phyloP scores from a whole-genome alignment of 257 asterid species.

The Nicotiana sylvestris region DNA sequence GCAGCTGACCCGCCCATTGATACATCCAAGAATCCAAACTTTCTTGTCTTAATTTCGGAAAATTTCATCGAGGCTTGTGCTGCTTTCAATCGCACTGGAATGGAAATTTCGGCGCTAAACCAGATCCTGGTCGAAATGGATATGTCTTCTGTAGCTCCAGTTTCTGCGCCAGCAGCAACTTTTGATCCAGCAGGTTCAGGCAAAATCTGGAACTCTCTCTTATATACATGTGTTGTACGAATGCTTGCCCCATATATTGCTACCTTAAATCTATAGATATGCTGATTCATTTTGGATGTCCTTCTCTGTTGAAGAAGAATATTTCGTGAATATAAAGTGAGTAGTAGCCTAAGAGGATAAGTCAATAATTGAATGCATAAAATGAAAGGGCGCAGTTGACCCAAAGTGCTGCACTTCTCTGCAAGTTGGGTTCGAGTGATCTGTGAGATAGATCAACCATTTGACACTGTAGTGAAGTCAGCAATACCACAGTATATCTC shows the following conservation, averaged over 20 bases:
- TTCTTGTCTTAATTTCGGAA: slow-evolving; percentile 84
- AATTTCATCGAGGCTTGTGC: slow-evolving; percentile 71
- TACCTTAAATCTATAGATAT: slow-evolving; percentile 4
- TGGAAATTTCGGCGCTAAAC: slow-evolving; percentile 47
- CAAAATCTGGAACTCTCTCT: slow-evolving; percentile 6
- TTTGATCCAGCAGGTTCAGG: slow-evolving; percentile 57
- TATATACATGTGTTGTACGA: neutral
- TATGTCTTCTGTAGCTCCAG: slow-evolving; percentile 45
- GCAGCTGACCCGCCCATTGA: slow-evolving; percentile 65
- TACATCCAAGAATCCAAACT: slow-evolving; percentile 66
- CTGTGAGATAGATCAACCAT: neutral
- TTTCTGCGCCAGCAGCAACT: slow-evolving; percentile 57
- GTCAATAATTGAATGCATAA: neutral
- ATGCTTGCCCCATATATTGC: slow-evolving; percentile 16
- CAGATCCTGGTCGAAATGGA: slow-evolving; percentile 79
- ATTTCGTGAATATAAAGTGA: slow-evolving; percentile 7
- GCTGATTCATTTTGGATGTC: slow-evolving; percentile 5
- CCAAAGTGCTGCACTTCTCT: neutral
- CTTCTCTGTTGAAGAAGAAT: slow-evolving; percentile 6
- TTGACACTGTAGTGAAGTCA: neutral
- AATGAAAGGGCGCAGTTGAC: neutral
- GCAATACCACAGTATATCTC: neutral
- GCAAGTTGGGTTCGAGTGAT: neutral
- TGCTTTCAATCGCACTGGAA: slow-evolving; percentile 63
- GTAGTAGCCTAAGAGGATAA: slow-evolving; percentile 1